Base-by-base conservation (phyloP, 805 yeast species). In the Yamadazyma nakazawae region DNA sequence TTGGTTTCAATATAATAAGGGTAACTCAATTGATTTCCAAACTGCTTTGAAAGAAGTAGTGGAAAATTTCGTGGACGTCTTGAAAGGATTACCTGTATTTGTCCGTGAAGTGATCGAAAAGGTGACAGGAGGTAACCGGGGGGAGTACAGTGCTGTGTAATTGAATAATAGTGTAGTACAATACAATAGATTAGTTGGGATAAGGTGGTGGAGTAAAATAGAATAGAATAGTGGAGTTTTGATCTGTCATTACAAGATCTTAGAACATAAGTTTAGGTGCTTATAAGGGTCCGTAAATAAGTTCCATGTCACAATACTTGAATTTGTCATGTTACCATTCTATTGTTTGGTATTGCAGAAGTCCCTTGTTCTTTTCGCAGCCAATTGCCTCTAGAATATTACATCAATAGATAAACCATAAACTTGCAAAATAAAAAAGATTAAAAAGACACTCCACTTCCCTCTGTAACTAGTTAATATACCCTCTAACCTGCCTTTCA, bases 111-210 rank as follows among this genome's bases (percentile, higher is more conserved):
- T 91, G 3, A 68, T 81, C 36, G 79, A 78, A 42, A 88, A 79
- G 57, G 63, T 91, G 30, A 84, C 91, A 6, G 77, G 81, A 18
- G 68, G 78, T 39, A 72, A 74, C 56, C 78, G 96, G 62, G 96
- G 96, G 24, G 98, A 96, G 16, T 92, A 94, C 64, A 84, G 96
- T 60, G 98, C 97, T 31, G 96, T 94, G 10, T 91, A 72, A 28
- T 11, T 28, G 32, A 28, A 9, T 28, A 28, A 28, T 28, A 28
- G n/a, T 28, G 32, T 28, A 28, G 32, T 28, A 9, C 24, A 28
- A 28, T 28, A 28, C 32, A 28, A 28, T 28, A 28, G 32, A 28
- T 28, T 9, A 21, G 32, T 28, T 13, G 32, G 32, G 32, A 13
- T 28, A 28, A 11, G n/a, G n/a, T 13, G 11, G 9, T 11, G n/a